Conservation (phyloP, 441 rosid species). For the Pelargonium citronellum region DNA sequence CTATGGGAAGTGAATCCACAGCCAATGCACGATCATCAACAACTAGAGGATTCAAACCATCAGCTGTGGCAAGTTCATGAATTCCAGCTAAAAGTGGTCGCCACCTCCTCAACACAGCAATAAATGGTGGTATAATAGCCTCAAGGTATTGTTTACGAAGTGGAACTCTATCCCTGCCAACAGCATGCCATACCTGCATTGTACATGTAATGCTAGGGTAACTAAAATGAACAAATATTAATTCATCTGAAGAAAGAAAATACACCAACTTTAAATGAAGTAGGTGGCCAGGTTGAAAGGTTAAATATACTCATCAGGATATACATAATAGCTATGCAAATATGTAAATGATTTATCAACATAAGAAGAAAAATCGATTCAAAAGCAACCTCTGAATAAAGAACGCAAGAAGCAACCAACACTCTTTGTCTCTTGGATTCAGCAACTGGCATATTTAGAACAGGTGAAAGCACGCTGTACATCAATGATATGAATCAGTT, state of each 20-base stretch:
- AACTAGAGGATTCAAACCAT: conserved; percentile 92
- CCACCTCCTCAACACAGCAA: conserved; percentile 97
- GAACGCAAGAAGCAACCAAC: conserved; percentile 94
- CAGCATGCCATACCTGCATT: conserved; percentile 93
- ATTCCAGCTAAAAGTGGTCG: conserved; percentile 95
- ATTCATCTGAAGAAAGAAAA: conserved; percentile 18
- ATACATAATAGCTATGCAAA: conserved; percentile 25
- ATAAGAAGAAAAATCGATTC: conserved; percentile 21
- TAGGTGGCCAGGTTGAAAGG: conserved; percentile 18
- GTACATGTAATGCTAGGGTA: conserved; percentile 24
- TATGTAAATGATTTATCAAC: conserved; percentile 7
- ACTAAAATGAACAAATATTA: conserved; percentile 20
- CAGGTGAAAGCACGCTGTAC: conserved; percentile 93
- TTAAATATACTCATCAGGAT: conserved; percentile 9
- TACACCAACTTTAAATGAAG: conserved; percentile 14
- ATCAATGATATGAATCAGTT: conserved; percentile 27
- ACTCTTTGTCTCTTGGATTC: conserved; percentile 99
- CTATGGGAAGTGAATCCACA: conserved; percentile 85
- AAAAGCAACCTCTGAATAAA: conserved; percentile 95
- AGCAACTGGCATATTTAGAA: conserved; percentile 93
- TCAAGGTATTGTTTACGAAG: conserved; percentile 92
- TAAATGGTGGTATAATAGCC: conserved; percentile 91
- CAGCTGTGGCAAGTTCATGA: conserved; percentile 97
- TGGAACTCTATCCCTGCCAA: conserved; percentile 75
- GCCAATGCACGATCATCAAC: conserved; percentile 96